These are phyloP conservation scores for Thelonectria olida DNA, from an alignment of 2,329 filamentous ascomycete species.

Conservation along the genomic window DNA sequence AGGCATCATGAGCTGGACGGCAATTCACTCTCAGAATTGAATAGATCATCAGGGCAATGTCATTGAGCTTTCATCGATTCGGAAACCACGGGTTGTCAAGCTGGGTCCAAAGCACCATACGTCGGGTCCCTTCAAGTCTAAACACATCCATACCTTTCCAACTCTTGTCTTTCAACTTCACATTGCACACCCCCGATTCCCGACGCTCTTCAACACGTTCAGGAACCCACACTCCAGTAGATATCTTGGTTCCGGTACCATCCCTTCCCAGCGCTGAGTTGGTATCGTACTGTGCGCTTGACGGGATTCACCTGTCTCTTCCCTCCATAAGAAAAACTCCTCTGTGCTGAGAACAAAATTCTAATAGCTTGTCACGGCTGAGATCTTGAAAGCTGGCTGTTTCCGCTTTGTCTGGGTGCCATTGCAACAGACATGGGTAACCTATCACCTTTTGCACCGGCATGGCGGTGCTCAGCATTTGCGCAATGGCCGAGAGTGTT, in stretches of 20 bases:
- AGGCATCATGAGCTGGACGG: no score
- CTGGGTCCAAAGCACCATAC: slow-evolving; percentile 16
- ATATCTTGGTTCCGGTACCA: slow-evolving; percentile 17
- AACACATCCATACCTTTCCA: slow-evolving; percentile 12
- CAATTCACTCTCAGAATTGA: no score
- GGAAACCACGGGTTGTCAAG: slow-evolving; percentile 14
- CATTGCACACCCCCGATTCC: neutral
- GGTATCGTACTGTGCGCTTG: no score
- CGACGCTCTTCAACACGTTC: neutral
- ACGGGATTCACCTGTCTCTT: no score
- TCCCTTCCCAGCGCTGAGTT: slow-evolving; percentile 14
- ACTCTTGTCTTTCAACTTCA: slow-evolving; percentile 13
- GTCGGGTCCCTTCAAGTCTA: slow-evolving; percentile 11
- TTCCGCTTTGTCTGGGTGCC: slow-evolving; percentile 12
- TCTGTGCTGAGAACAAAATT: no score
- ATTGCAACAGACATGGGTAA: slow-evolving; percentile 15
- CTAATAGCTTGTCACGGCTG: slow-evolving; percentile 15
- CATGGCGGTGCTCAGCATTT: slow-evolving; percentile 16
- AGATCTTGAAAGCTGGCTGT: slow-evolving; percentile 17
- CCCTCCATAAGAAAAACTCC: no score
- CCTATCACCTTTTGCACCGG: slow-evolving; percentile 11
- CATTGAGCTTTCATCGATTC: slow-evolving; percentile 12
- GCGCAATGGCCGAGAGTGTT: slow-evolving; percentile 13
- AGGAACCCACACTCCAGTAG: slow-evolving; percentile 11
- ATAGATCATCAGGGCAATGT: slow-evolving; percentile 10